Percentiles rank a stretch among this genome's conserved stretches.
phyloP scores from a whole-genome alignment of 352 stramenopile species.

The Pythium dissotocum region DNA sequence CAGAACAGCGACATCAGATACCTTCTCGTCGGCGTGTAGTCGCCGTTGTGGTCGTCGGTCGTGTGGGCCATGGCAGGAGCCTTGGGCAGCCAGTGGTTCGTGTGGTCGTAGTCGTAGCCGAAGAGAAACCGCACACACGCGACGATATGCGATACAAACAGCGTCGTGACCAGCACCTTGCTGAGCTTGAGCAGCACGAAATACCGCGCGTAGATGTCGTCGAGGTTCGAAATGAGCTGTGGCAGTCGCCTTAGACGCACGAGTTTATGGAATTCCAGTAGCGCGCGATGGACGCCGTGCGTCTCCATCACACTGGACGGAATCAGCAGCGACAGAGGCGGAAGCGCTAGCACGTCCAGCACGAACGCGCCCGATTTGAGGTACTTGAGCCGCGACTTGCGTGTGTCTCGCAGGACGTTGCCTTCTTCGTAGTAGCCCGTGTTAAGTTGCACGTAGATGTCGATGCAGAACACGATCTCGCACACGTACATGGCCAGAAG shows the following conservation, averaged over 20 bases:
- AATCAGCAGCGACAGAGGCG: constrained; percentile 48
- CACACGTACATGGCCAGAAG: constrained; percentile 51
- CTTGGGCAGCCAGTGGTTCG: constrained; percentile 53
- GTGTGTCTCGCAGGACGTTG: constrained; percentile 59
- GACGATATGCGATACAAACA: constrained; percentile 54
- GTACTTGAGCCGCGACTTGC: constrained; percentile 65
- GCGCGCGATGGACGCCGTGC: constrained; percentile 8
- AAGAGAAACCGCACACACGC: constrained; percentile 57
- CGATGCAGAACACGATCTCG: constrained; percentile 56
- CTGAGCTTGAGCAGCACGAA: constrained; percentile 59
- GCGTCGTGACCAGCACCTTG: constrained; percentile 53
- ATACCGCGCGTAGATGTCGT: constrained; percentile 65
- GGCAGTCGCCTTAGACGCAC: constrained; percentile 50
- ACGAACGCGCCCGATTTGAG: constrained; percentile 51
- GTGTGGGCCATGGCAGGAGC: not conserved
- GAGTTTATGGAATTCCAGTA: constrained; percentile 61
- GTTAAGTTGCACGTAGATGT: constrained; percentile 75
- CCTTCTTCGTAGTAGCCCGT: constrained; percentile 75
- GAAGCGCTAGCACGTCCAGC: constrained; percentile 48
- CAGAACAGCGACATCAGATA: constrained; percentile 71
- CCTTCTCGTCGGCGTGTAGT: constrained; percentile 18
- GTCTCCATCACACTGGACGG: constrained; percentile 8
- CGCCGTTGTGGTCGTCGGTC: constrained; percentile 8
- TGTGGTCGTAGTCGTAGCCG: constrained; percentile 39
- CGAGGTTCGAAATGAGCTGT: constrained; percentile 52